Base-by-base conservation (phyloP, 2,329 filamentous ascomycete genomes). In the Colletotrichum sp. region DNA sequence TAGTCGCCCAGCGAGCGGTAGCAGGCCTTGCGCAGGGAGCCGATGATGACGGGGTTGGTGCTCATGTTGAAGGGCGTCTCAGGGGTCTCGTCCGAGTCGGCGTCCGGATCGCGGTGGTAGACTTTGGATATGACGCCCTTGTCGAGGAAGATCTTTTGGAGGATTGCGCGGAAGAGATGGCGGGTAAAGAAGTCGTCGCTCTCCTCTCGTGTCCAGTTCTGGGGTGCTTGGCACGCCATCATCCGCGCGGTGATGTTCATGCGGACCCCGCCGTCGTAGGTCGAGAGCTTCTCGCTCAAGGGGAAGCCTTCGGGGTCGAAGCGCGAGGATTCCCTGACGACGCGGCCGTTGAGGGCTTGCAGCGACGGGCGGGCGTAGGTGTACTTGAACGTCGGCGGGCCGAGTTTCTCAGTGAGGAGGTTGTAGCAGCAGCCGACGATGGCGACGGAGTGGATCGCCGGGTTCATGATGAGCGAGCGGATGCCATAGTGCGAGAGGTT, bases 371-470 rank as follows among this genome's bases (percentile, higher is more conserved):
- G 93, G 43, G 96, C 90, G 65, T 92, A 91, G 2, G 95, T 93
- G 24, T 95, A 90, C 83, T 98, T 98, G 87, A 95, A 96, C 0
- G 95, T 96, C 21, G 95, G 94, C 3, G 96, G 95, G 0, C 95
- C 95, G 14, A 98, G 91, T 73, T 95, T 93, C 85, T 99, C 97
- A 0, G 96, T 98, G 79, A 99, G 87, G 7, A 99, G 92, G 81
- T 99, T 99, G 89, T 99, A 99, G 89, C 97, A 99, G 87, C 97
- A 99, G 63, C 97, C 97, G 76, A 99, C 95, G 82, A 99, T 96
- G 74, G 96, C 96, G 26, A 99, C 94, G n/a, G 96, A 95, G 36
- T 92, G 92, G 71, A 99, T 96, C 6, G 93, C 91, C 0, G 94
- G 93, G 82, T 98, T 99, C 73, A 98, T 86, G 3, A 96, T 86